A percentile compares a stretch with the other conserved stretches of the same genome.
Conservation (phyloP, 176 grass and related monocot genomes). For the Oryza coarctata region DNA sequence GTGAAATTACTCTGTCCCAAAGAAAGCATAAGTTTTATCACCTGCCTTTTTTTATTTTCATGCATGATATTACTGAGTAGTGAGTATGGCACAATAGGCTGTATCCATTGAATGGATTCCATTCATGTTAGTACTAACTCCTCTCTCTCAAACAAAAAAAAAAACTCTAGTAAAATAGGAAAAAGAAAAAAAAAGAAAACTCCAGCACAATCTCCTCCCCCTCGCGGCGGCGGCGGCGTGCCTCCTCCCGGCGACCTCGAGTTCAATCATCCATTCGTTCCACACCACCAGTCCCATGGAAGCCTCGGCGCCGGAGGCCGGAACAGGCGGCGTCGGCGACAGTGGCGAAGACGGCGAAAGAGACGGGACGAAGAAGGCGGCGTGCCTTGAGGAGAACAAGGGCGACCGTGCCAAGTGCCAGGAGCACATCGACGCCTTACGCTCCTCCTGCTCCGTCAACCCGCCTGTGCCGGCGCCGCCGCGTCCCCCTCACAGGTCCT, state of each 20-base stretch:
- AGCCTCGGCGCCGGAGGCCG: neutral
- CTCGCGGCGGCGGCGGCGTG: neutral
- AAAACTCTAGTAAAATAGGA: too few species aligned
- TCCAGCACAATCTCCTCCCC: neutral
- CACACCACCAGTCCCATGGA: neutral
- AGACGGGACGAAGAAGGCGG: slow-evolving; percentile 24
- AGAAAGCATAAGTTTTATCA: too few species aligned
- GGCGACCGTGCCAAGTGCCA: slow-evolving; percentile 77
- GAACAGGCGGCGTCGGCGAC: neutral
- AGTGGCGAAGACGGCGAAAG: neutral
- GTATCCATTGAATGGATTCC: too few species aligned
- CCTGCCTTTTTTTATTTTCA: neutral
- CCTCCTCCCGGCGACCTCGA: neutral
- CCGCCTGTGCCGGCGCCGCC: neutral
- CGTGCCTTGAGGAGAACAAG: slow-evolving; percentile 84
- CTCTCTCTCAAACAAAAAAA: neutral
- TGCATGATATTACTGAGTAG: too few species aligned
- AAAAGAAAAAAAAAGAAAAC: neutral
- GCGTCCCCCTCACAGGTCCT: neutral
- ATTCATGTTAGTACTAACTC: too few species aligned
- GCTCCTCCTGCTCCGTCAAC: slow-evolving; percentile 68
- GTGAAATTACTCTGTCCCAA: too few species aligned
- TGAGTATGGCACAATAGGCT: too few species aligned
- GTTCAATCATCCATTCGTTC: neutral
- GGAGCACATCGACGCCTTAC: slow-evolving; percentile 84